A percentile compares a stretch with the other conserved stretches of the same genome.
Conservation (phyloP, 257 asterid genomes). For the Capsicum chinense region DNA sequence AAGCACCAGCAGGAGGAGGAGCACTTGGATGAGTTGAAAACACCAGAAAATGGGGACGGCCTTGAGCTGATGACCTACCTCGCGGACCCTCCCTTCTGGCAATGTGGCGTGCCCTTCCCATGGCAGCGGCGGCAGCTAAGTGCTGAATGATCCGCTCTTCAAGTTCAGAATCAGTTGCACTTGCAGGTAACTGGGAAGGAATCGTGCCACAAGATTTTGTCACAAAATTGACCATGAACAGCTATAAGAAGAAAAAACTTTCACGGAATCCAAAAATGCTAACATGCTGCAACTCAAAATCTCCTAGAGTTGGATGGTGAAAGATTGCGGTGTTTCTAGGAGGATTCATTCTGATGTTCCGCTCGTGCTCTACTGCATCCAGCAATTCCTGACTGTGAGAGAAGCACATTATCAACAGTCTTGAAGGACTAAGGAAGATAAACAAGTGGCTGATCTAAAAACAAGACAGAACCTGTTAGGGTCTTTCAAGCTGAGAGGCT, state of each 20-base stretch:
- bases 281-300: constrained; percentile 95
- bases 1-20: constrained; percentile 43
- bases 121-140: constrained; percentile 90
- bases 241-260: neutral
- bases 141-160: constrained; percentile 92
- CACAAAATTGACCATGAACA: neutral
- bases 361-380: constrained; percentile 88
- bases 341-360: constrained; percentile 77
- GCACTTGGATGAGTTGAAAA: constrained; percentile 67
- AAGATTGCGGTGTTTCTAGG: constrained; percentile 82
- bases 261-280: constrained; percentile 27
- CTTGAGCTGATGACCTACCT: constrained; percentile 73
- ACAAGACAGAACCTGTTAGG: constrained; percentile 64
- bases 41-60: constrained; percentile 79
- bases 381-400: constrained; percentile 88
- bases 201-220: constrained; percentile 17
- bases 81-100: constrained; percentile 83
- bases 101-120: constrained; percentile 89
- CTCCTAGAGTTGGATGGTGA: constrained; percentile 95
- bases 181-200: constrained; percentile 68
- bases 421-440: constrained; percentile 1
- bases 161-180: constrained; percentile 82
- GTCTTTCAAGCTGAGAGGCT: constrained; percentile 77
- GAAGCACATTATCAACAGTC: constrained; percentile 14
- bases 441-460: neutral